These are phyloP conservation scores for Iris pallida DNA, from an alignment of 116 monocot species.

Conservation along the genomic window DNA sequence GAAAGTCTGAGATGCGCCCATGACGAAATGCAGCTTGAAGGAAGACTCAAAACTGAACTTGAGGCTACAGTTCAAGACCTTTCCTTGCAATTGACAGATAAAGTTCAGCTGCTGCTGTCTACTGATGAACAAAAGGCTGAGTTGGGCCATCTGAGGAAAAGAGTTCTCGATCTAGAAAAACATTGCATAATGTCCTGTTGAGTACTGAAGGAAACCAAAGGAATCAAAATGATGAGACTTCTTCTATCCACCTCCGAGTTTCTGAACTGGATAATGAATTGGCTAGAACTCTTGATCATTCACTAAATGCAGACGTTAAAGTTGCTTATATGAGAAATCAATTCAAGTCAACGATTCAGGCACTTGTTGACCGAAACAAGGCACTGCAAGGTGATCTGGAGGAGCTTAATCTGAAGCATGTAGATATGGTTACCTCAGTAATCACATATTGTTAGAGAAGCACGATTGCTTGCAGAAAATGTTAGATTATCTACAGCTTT, in stretches of 20 bases:
- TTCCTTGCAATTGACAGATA: constrained; percentile 48
- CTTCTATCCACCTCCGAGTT: constrained; percentile 24
- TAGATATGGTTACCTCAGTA: constrained; percentile 9
- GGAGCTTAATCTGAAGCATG: constrained; percentile 33
- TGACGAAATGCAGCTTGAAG: constrained; percentile 44
- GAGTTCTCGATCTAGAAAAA: constrained; percentile 43
- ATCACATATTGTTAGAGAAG: constrained; percentile 22
- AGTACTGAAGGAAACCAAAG: constrained; percentile 31
- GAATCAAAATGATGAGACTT: constrained; percentile 18
- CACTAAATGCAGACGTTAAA: constrained; percentile 46
- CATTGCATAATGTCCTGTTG: constrained; percentile 27
- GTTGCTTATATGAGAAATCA: constrained; percentile 49
- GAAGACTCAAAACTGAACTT: constrained; percentile 32
- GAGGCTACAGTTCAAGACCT: constrained; percentile 39
- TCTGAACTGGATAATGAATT: constrained; percentile 47
- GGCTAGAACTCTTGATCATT: constrained; percentile 28
- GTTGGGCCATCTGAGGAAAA: constrained; percentile 27
- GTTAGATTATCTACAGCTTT: constrained; percentile 23
- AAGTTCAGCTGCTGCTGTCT: constrained; percentile 30
- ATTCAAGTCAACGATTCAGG: constrained; percentile 17
- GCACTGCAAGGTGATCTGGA: constrained; percentile 15
- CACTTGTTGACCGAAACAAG: constrained; percentile 20
- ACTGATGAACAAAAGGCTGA: constrained; percentile 48
- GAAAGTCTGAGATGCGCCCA: constrained; percentile 26
- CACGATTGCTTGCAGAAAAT: constrained; percentile 35